Percentiles rank a stretch among this genome's conserved stretches.
Evolutionary conservation across 225 moss, liverwort and hornwort genomes (phyloP).

Genomic region (Rhytidiadelphus loreus): DNA sequence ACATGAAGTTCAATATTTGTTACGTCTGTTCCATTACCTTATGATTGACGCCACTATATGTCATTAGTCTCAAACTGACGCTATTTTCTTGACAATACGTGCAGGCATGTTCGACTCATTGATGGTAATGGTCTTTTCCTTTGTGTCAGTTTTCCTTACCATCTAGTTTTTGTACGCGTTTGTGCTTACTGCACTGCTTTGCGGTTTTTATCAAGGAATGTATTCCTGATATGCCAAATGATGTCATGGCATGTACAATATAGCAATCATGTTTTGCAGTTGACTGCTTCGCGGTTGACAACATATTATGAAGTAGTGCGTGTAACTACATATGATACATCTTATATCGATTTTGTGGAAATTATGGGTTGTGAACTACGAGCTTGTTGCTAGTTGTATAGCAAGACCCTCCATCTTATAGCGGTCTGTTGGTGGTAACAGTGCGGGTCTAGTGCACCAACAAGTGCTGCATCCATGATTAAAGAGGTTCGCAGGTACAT

Average conservation of each 20-base stretch:
- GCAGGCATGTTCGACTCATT: conserved; percentile 72
- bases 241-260: not conserved
- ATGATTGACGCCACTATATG: not conserved
- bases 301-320: not conserved
- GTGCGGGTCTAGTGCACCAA: conserved; percentile 71
- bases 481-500: conserved; percentile 60
- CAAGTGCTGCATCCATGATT: conserved; percentile 61
- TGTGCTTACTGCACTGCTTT: not conserved
- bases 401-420: not conserved
- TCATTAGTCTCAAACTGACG: not conserved
- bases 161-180: not conserved
- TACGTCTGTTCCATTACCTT: not conserved
- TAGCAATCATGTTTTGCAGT: not conserved
- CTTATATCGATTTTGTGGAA: not conserved
- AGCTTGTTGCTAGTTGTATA: not conserved
- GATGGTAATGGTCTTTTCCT: conserved; percentile 26
- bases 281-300: not conserved
- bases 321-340: not conserved
- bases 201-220: not conserved
- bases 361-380: not conserved
- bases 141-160: not conserved
- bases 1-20: not conserved
- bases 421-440: conserved; percentile 1
- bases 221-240: not conserved
- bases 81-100: not conserved